Base-by-base conservation (phyloP, 148 eudicot species). In the Rhododendron williamsianum region DNA sequence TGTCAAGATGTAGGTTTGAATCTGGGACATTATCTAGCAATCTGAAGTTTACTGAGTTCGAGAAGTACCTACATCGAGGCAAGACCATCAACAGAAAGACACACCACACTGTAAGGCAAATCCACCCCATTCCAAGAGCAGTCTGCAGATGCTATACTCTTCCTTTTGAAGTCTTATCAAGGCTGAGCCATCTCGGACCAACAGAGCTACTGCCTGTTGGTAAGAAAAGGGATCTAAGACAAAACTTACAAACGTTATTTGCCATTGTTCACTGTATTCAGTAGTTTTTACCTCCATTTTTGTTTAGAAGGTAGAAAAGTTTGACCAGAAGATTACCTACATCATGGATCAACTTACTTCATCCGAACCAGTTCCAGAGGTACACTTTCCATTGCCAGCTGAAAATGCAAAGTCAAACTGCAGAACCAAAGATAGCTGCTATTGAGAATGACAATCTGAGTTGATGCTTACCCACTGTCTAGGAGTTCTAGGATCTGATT, bases 361-460 rank as follows among this genome's bases (percentile, higher is more conserved):
- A 90, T 88, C 21, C 95, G 91, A 76, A 94, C 91, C 81, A 94
- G 86, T 88, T 94, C 97, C 30, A 93, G 77, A 3, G 95, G 94
- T 38, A 94, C 88, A 84, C 91, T 93, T 90, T 93, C 95, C 93
- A 87, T 87, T 49, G 95, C 95, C 85, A 89, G 81, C 98, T 94
- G 91, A 82, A 83, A 38, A 85, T 51, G 11, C 67, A 74, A 69
- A 84, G 72, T 18, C 35, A 23, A 58, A 81, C 19, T 27, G 85
- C 48, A 87, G 74, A 63, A 45, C 79, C 43, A 65, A 51, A 83
- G 33, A 83, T 10, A 35, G 78, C 38, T 21, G 36, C 73, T 23
- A 65, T 21, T 63, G 21, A 38, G 19, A 38, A 80, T 15, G 21
- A 45, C 41, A 49, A 43, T 41, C 23, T 10, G 83, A 76, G 43